Conservation (phyloP, 495 filamentous ascomycete genomes). For the Glonium stellatum region DNA sequence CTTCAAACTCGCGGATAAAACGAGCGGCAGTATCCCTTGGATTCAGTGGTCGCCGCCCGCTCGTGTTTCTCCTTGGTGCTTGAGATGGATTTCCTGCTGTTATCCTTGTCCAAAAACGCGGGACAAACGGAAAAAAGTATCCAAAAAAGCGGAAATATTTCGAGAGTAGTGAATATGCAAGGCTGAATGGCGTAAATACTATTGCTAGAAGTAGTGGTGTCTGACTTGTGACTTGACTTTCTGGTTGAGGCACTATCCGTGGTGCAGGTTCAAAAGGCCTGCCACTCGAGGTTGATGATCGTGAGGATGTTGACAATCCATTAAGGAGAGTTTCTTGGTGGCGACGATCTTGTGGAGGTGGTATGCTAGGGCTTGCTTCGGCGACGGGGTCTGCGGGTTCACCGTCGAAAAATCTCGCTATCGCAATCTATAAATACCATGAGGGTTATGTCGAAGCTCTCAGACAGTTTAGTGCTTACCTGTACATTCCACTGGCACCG, state of each 20-base stretch:
- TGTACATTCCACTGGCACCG: constrained; percentile 95
- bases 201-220: constrained; percentile 69
- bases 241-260: constrained; percentile 68
- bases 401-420: constrained; percentile 95
- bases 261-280: constrained; percentile 58
- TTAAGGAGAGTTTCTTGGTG: constrained; percentile 65
- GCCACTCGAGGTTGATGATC: constrained; percentile 24
- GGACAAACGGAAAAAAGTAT: constrained; percentile 73
- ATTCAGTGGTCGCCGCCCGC: constrained; percentile 63
- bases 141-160: constrained; percentile 59
- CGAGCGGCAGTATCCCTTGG: constrained; percentile 82
- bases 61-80: constrained; percentile 50
- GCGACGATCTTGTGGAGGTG: constrained; percentile 52
- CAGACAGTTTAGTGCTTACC: constrained; percentile 42
- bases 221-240: constrained; percentile 53
- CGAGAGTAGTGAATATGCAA: constrained; percentile 63
- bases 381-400: constrained; percentile 74
- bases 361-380: constrained; percentile 54
- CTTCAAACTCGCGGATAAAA: constrained; percentile 87
- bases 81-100: constrained; percentile 26
- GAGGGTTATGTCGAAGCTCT: constrained; percentile 18
- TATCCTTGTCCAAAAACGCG: constrained; percentile 52
- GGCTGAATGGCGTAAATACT: constrained; percentile 72
- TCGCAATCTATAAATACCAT: constrained; percentile 62
- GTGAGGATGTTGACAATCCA: constrained; percentile 39